Base-by-base conservation (phyloP, 768 basidiomycete species). In the Dentipellis sp. region DNA sequence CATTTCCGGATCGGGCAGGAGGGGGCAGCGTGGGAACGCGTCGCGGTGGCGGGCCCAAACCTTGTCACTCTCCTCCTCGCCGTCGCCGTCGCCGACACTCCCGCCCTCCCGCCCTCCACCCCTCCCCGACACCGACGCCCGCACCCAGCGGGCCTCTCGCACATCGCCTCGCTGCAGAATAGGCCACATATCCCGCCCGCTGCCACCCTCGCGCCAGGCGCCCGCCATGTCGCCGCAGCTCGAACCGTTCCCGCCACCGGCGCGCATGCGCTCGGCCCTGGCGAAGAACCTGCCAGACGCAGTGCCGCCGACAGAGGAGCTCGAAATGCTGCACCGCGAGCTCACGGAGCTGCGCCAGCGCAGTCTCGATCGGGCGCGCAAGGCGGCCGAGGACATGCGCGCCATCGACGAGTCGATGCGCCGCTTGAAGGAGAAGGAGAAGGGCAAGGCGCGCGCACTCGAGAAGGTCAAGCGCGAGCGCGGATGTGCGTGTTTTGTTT, bases 361-460 rank as follows among this genome's bases (percentile, higher is more conserved):
- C 65, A 77, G 81, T 7, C 63, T 82, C 49, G 83, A 84, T 59
- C 78, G 86, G 62, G 80, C 76, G 40, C 82, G 78, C 74, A 90
- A 88, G 73, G 90, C 88, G 0, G 79, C 78, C 35, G 82, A 86
- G 64, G 89, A 91, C 74, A 71, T 88, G 62, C 79, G 76, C 66
- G 76, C 80, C 54, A 82, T 91, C 62, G 82, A 87, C 59, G 88
- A 86, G 69, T 85, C 84, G 50, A 83, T 88, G 79, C 79, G 81
- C 53, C 78, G 80, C 58, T 78, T 89, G 72, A 86, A 81, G 71
- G 88, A 89, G 72, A 83, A 80, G 68, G 85, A 82, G 69, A 79
- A 74, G 71, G 85, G 86, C 0, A 90, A 88, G 67, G 81, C 78
- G 52, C 86, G 77, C 69, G 78, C 75, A n/a, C 67, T 81, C 46